These are phyloP conservation scores for Singerocomus rubriflavus DNA, from an alignment of 1,284 basidiomycete genomes.

Conservation along the genomic window DNA sequence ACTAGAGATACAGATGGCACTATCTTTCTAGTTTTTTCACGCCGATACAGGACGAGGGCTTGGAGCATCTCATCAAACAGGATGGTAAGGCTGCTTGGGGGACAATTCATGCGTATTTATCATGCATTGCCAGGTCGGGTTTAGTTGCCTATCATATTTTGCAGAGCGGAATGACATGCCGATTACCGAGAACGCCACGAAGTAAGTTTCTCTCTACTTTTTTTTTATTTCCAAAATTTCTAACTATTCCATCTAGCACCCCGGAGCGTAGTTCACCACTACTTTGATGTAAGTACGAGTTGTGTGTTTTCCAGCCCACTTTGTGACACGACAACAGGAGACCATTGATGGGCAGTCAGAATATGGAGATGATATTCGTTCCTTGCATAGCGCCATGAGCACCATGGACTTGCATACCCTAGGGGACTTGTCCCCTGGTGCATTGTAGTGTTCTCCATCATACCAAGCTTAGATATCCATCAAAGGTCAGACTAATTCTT, in stretches of 20 bases:
- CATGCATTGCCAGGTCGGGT: slow-evolving; percentile 61
- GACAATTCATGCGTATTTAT: not conserved
- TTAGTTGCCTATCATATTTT: slow-evolving; percentile 90
- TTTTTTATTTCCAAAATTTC: not conserved
- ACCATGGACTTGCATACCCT: slow-evolving; percentile 58
- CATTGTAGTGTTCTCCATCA: slow-evolving; percentile 44
- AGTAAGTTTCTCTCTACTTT: slow-evolving; percentile 48
- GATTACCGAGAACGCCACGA: slow-evolving; percentile 83
- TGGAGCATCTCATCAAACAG: slow-evolving; percentile 96
- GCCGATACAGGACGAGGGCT: slow-evolving; percentile 89
- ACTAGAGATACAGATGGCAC: slow-evolving; percentile 3
- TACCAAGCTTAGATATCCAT: not conserved
- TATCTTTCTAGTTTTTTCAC: slow-evolving; percentile 80
- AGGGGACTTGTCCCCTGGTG: slow-evolving; percentile 77
- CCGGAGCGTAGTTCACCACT: slow-evolving; percentile 83
- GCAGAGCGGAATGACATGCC: slow-evolving; percentile 81
- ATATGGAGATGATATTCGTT: slow-evolving; percentile 62
- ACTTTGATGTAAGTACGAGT: slow-evolving; percentile 75
- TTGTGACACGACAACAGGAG: slow-evolving; percentile 48
- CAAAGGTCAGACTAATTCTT: not conserved
- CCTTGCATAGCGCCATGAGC: slow-evolving; percentile 61
- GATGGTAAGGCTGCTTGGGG: slow-evolving; percentile 62
- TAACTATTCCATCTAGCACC: slow-evolving; percentile 56
- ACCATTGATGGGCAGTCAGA: slow-evolving; percentile 69
- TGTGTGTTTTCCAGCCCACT: not conserved